Evolutionary conservation across 345 rosid species (phyloP), one percentile per base, ranked within the genome.

Genomic region (Moricandia arvensis): DNA sequence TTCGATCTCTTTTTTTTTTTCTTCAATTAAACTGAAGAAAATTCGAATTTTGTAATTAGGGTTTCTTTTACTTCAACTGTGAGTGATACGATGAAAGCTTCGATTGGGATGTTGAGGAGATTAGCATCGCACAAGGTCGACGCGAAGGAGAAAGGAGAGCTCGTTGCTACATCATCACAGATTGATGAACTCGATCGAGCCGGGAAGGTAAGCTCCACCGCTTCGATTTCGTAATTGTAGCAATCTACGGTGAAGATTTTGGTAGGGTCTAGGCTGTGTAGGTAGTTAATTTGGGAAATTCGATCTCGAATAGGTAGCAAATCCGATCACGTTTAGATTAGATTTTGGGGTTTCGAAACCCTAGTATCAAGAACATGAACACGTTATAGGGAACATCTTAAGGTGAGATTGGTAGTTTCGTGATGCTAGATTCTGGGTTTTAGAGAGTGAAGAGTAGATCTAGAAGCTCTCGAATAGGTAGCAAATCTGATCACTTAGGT

Each of bases 131-230:
- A 84, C 79, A 88, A 77, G 59, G 81, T 82, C 81, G 97, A 89
- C 72, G 68, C 38, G 5, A 92, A 85, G 87, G 96, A 88, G 12
- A 92, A 88, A 79, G 77, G 69, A 47, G 93, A 89, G 69, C 18
- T 80, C 58, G 55, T 80, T 8, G 64, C 86, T 64, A 74, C 88
- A 1, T 76, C 88, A 1, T 76, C 88, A 68, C 90, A 84, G 76
- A 78, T 89, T 63, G 94, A 90, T 57, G 93, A 90, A 74, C 97
- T 95, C 77, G 91, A 81, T 70, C 89, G 88, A 65, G 97, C 97
- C 74, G 87, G 91, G 17, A 87, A 84, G 97, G 99, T 92, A 64
- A 66, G 13, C 51, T 30, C 15, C 47, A 5, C 47, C n/a, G 47
- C n/a, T 59, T 68, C 59, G 4, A 5, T 57, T 5, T 43, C 16